phyloP scores from a whole-genome alignment of 2,329 filamentous ascomycete genomes.

The Cercospora nicotianae region DNA sequence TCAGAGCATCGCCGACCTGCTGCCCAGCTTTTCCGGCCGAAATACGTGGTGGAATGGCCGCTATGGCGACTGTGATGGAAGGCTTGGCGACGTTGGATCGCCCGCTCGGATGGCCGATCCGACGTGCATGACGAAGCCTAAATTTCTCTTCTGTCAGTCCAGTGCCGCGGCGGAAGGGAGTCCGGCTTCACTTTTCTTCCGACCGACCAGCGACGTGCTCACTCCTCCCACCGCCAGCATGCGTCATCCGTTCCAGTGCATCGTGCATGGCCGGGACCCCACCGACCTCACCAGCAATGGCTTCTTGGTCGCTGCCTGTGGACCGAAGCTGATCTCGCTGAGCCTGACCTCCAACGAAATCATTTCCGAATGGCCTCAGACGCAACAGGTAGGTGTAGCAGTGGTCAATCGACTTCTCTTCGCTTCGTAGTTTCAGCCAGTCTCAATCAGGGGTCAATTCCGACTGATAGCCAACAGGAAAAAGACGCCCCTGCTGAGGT shows the following conservation, averaged over 20 bases:
- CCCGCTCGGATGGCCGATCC: neutral
- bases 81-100: conserved; percentile 11
- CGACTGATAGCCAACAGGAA: neutral
- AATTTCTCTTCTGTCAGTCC: neutral
- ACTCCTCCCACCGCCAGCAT: conserved; percentile 22
- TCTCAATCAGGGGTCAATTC: neutral
- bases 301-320: conserved; percentile 71
- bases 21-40: neutral
- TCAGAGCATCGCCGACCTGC: neutral
- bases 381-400: conserved; percentile 9
- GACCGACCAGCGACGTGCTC: neutral
- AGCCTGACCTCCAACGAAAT: conserved; percentile 58
- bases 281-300: conserved; percentile 33
- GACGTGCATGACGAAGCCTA: conserved; percentile 2
- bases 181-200: neutral
- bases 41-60: neutral
- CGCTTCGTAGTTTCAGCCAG: neutral
- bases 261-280: conserved; percentile 32
- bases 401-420: neutral
- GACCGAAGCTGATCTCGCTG: conserved; percentile 69
- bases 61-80: conserved; percentile 15
- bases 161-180: neutral
- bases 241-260: conserved; percentile 46
- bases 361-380: conserved; percentile 61
- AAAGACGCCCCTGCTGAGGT: conserved; percentile 2